Percentiles rank a stretch among this genome's conserved stretches.
Conservation (phyloP, 73 alveolate genomes). For the Diophrys sp. region DNA sequence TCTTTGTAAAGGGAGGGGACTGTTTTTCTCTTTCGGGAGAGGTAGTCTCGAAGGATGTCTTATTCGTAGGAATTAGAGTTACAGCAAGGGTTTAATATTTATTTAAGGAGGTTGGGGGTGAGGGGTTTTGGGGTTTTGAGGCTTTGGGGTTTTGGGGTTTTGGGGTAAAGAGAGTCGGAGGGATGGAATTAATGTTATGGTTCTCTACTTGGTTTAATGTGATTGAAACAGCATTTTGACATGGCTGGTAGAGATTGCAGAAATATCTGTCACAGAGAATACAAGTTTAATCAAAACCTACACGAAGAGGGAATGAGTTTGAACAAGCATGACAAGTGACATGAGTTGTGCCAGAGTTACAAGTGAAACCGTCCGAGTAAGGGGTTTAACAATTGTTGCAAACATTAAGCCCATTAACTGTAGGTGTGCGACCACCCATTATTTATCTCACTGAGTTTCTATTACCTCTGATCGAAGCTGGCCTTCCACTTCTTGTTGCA, state of each 20-base stretch:
- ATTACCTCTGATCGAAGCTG: background rate
- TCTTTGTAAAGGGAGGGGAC: too few species aligned
- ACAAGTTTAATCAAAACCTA: conserved; percentile 8
- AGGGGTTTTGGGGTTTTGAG: too few species aligned
- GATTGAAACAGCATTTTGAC: background rate
- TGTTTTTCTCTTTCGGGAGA: too few species aligned
- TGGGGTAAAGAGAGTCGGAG: conserved; percentile 22
- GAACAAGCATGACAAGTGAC: conserved; percentile 23
- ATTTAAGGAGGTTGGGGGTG: too few species aligned
- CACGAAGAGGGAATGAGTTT: conserved; percentile 7
- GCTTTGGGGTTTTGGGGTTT: too few species aligned
- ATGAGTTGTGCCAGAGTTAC: conserved; percentile 14
- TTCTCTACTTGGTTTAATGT: background rate
- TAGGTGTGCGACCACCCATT: background rate
- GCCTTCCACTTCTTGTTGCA: background rate
- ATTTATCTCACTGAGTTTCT: background rate
- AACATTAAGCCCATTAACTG: background rate
- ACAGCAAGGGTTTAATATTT: too few species aligned
- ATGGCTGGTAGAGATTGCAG: conserved; percentile 18
- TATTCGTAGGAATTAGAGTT: too few species aligned
- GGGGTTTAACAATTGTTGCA: conserved; percentile 8
- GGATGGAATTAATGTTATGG: conserved; percentile 2
- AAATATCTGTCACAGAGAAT: conserved; percentile 9
- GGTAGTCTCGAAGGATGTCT: too few species aligned
- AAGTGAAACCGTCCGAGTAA: conserved; percentile 13